A percentile compares a stretch with the other conserved stretches of the same genome.
phyloP scores from a whole-genome alignment of 2,329 filamentous ascomycete genomes.

The Hysterium pulicare region DNA sequence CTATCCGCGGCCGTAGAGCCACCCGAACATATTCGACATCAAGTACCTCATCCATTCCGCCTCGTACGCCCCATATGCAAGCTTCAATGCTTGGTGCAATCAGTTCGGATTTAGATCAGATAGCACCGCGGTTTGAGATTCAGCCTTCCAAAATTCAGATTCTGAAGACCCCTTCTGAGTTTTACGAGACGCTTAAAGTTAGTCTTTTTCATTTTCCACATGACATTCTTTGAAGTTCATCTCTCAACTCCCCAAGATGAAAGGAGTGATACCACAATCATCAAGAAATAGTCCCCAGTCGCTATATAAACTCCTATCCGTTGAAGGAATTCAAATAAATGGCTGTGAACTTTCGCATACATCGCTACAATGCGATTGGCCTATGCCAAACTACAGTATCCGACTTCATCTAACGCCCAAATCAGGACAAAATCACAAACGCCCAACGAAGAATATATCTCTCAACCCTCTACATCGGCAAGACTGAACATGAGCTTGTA shows the following conservation, averaged over 20 bases:
- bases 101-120: slow-evolving; percentile 74
- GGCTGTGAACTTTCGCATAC: no score
- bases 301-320: no score
- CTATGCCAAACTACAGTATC: no score
- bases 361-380: neutral
- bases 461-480: slow-evolving; percentile 96
- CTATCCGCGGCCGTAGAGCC: slow-evolving; percentile 16
- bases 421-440: slow-evolving; percentile 73
- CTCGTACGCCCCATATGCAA: slow-evolving; percentile 44
- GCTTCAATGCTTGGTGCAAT: slow-evolving; percentile 56
- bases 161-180: slow-evolving; percentile 76
- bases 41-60: slow-evolving; percentile 23
- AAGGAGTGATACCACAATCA: no score
- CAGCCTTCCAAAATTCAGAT: slow-evolving; percentile 76
- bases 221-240: no score
- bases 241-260: no score
- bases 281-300: no score
- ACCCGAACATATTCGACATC: slow-evolving; percentile 34
- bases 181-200: slow-evolving; percentile 89
- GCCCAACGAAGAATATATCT: slow-evolving; percentile 81
- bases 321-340: no score
- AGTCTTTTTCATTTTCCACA: slow-evolving; percentile 13
- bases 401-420: neutral
- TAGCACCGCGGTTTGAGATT: slow-evolving; percentile 88
- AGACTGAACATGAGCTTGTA: slow-evolving; percentile 82